Base-by-base conservation (phyloP, 768 basidiomycete genomes). In the Cyathus striatus region DNA sequence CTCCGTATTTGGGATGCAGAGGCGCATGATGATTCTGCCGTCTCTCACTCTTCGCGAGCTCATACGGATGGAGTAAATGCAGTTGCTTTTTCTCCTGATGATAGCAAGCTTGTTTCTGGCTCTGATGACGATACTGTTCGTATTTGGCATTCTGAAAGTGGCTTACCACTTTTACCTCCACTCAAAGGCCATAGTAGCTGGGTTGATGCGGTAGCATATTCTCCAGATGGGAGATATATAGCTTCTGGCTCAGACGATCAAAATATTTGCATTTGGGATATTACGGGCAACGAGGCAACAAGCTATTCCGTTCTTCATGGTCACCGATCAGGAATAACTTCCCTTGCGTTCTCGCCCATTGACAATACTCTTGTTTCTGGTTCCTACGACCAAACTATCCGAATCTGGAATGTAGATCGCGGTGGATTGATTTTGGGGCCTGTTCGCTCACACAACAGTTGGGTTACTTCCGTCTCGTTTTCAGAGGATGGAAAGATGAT, bases 301-400 rank as follows among this genome's bases (percentile, higher is more conserved):
- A 36, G 42, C n/a, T 38, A 43, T 14, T 45, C 51, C 14, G 21
- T 42, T 16, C 59, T 55, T 45, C 36, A 3, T 12, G 43, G 40
- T 59, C 37, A 40, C 17, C 5, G 42, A 44, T 27, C 7, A 30
- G 21, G 26, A 12, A 53, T 59, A 14, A 47, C 10, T 3, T 49
- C 49, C 14, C 51, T 58, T 23, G 48, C 50, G 14, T 61, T 54
- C 41, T 58, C 55, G 2, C 48, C 50, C 2, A 50, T 57, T 32
- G 55, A 50, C 4, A 26, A 26, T 20, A 55, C 54, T 16, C 45
- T 68, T 23, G 66, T 57, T 3, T 70, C 70, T 17, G 60, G 63
- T 14, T 72, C 69, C 22, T 41, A 59, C 46, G 69, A 68, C 41
- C 50, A 62, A 6, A 63, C 60, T 21, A 53, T 70, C 23, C 48